Conservation (phyloP, 345 rosid species). For the Boechera stricta region DNA sequence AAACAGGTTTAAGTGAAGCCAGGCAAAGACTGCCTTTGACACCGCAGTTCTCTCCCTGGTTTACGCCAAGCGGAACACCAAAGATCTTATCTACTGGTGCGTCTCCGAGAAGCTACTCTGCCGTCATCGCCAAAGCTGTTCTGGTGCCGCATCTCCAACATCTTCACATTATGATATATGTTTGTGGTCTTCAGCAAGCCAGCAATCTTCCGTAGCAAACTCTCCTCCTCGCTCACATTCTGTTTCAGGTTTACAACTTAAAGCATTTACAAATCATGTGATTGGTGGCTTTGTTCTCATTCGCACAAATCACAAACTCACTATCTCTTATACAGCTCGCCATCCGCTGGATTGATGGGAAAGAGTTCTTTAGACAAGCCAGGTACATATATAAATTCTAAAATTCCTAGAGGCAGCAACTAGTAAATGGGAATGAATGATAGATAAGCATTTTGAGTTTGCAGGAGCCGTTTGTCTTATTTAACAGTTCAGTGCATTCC, state of each 20-base stretch:
- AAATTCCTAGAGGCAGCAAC: background rate
- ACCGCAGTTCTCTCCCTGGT: conserved; percentile 61
- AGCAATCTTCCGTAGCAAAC: conserved; percentile 86
- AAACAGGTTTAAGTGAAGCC: conserved; percentile 54
- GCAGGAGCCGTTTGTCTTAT: conserved; percentile 90
- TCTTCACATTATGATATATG: conserved; percentile 62
- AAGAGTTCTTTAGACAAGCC: conserved; percentile 97
- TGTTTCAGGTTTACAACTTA: conserved; percentile 60
- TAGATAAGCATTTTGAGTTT: background rate
- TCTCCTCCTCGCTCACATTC: conserved; percentile 86
- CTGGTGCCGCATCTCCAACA: conserved; percentile 74
- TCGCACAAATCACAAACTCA: background rate
- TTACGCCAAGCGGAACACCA: conserved; percentile 74
- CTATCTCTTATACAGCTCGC: conserved; percentile 44
- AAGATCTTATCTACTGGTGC: conserved; percentile 63
- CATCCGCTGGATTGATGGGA: conserved; percentile 85
- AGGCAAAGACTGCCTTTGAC: conserved; percentile 67
- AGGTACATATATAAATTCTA: conserved; percentile 52
- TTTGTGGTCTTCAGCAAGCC: conserved; percentile 86
- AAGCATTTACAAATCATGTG: conserved; percentile 19
- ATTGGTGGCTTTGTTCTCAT: background rate
- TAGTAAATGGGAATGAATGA: conserved; percentile 13
- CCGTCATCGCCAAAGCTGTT: conserved; percentile 68
- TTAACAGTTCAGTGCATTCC: conserved; percentile 94
- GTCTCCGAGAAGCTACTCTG: conserved; percentile 78